These are phyloP conservation scores for Alternaria gansuensis DNA, from an alignment of 2,329 filamentous ascomycete species.

Conservation along the genomic window DNA sequence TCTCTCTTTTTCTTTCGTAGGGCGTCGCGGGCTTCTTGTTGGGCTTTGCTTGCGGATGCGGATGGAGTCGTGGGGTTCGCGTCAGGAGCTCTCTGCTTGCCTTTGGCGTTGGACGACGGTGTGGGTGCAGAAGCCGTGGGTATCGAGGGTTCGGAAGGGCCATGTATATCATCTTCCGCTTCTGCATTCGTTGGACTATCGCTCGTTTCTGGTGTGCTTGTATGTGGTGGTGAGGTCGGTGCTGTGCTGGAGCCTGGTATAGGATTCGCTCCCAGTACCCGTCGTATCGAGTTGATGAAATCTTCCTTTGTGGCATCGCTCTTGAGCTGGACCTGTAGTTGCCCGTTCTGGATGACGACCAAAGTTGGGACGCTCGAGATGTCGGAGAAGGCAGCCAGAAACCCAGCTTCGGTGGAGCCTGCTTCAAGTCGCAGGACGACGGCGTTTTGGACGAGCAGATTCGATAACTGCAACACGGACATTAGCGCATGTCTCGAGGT, in stretches of 20 bases:
- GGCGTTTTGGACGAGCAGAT: constrained; percentile 67
- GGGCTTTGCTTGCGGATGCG: constrained; percentile 49
- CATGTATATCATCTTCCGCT: constrained; percentile 21
- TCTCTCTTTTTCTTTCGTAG: constrained; percentile 70
- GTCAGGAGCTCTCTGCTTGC: constrained; percentile 54
- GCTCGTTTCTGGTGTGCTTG: constrained; percentile 19
- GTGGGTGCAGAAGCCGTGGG: constrained; percentile 19
- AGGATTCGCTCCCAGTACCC: constrained; percentile 46
- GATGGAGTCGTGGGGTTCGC: constrained; percentile 50
- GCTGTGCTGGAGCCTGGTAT: constrained; percentile 38
- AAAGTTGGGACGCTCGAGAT: constrained; percentile 80
- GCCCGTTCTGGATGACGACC: constrained; percentile 81
- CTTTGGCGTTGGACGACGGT: constrained; percentile 42
- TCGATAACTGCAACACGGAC: constrained; percentile 46
- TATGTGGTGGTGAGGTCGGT: constrained; percentile 22
- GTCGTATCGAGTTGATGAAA: constrained; percentile 67
- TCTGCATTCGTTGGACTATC: constrained; percentile 5
- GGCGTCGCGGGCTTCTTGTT: constrained; percentile 52
- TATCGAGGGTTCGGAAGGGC: constrained; percentile 10
- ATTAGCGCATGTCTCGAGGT: neutral
- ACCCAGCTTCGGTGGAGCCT: constrained; percentile 81
- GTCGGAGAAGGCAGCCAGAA: constrained; percentile 82
- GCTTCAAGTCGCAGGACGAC: constrained; percentile 75
- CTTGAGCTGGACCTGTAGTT: constrained; percentile 78
- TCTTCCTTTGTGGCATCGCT: constrained; percentile 71